Base-by-base conservation (phyloP, 2,329 filamentous ascomycete genomes). In the Trichophyton simii region DNA sequence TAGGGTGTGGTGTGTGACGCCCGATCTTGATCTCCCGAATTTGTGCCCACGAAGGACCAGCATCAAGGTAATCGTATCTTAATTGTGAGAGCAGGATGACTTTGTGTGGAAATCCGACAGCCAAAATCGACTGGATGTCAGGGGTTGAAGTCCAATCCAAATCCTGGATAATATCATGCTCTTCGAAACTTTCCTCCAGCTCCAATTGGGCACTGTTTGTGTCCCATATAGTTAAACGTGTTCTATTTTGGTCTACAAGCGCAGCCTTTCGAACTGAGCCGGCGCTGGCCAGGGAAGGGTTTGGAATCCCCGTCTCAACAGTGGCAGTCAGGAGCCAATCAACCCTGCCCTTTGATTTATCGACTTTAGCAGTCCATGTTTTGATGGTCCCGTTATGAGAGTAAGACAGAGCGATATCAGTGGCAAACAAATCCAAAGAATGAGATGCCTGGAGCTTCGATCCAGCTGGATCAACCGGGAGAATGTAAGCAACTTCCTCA, bases 101-200 rank as follows among this genome's bases (percentile, higher is more conserved):
- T 61, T 87, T 84, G 65, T 91, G 88, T n/a, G 87, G 86, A 69
- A 96, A 96, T 0, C 91, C 91, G n/a, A 96, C 89, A 0, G 91
- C 89, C 20, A 96, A 78, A 61, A 96, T 91, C 0, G 89, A 92
- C 69, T 96, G 90, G 57, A 85, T 85, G 71, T 95, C 89, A 0
- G 90, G 90, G 0, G 91, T 96, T 2, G 89, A 92, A 0, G 91
- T 92, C 92, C 92, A 96, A 72, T 96, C 91, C 11, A 96, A 82
- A 72, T 96, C 91, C 65, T 87, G 85, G 46, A 96, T 90, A 4
- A 81, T 82, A 67, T 94, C 87, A 63, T 87, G 82, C 11, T 81
- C 80, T 65, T 87, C 82, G 65, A 91, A 94, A 34, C 84, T 81
- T 67, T 92, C 83, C 64, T 88, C 82, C 69, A 89, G 91, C 72